Base-by-base conservation (phyloP, 164 flowering plant species). In the Saururus chinensis region DNA sequence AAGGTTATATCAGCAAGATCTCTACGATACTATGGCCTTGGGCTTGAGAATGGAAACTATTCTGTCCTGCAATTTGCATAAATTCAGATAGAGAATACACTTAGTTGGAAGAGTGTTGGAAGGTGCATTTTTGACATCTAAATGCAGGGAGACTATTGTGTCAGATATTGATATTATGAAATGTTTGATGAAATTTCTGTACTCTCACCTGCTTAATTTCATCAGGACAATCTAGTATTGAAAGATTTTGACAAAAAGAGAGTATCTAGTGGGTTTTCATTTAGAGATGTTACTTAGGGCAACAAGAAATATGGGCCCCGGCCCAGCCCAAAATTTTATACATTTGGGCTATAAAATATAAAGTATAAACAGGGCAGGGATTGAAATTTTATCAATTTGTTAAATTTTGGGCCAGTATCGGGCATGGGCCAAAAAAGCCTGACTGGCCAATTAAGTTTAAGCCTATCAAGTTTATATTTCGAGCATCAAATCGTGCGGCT, bases 31-130 rank as follows among this genome's bases (percentile, higher is more conserved):
- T 87, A 85, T 72, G 96, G 95, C 8, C 67, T 93, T 35, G 97
- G 98, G 49, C 92, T 89, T 58, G 73, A 90, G 69, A 90, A 92
- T 67, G 98, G 97, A 11, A 74, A 74, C 64, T 90, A 93, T 78
- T 85, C 64, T 40, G 77, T 93, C 41, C 75, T 92, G 56, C 83
- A 80, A 64, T 92, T 92, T 74, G 84, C 92, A 0, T 96, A 92
- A 71, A 70, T 58, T 49, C 67, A 54, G 21, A 66, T 79, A 51
- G 26, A 16, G 20, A 55, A 69, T 56, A 1, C 82, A 24, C 66
- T 13, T 4, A 65, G 81, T 58, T 87, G 91, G 95, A 26, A 66
- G 73, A 83, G 91, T 64, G 76, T 73, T 61, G 96, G 95, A 61
- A 84, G 84, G 72, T 91, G 96, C 48, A 69, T 80, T 40, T 92